These are phyloP conservation scores for Salix koriyanagi DNA, from an alignment of 345 rosid genomes.

Conservation along the genomic window DNA sequence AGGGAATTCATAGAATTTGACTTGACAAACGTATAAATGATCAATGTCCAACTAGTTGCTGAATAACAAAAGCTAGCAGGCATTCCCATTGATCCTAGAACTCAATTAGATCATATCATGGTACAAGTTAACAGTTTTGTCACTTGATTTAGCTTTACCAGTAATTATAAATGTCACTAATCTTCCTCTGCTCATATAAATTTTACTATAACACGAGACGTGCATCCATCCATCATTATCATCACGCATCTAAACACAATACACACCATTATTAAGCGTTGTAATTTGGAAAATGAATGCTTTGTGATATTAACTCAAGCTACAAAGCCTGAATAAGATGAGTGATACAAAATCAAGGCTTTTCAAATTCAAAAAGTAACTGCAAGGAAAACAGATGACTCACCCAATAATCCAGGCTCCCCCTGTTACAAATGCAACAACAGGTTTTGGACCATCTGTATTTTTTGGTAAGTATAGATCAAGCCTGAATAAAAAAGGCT, in stretches of 20 bases:
- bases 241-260: neutral
- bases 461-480: constrained; percentile 86
- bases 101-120: neutral
- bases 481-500: constrained; percentile 49
- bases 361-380: neutral
- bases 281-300: too few species aligned
- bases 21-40: neutral
- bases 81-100: neutral
- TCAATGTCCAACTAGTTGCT: neutral
- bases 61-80: neutral
- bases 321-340: neutral
- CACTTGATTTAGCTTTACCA: too few species aligned
- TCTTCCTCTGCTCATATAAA: too few species aligned
- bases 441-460: constrained; percentile 70
- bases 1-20: neutral
- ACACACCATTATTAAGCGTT: neutral
- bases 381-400: constrained; percentile 23
- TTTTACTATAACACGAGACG: too few species aligned
- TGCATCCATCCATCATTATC: too few species aligned
- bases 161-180: too few species aligned
- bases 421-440: constrained; percentile 89
- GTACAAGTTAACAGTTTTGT: neutral
- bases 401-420: constrained; percentile 99
- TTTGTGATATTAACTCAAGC: too few species aligned
- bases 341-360: neutral